Evolutionary conservation across 2,329 filamentous ascomycete genomes (phyloP).

Genomic region (Aspergillus aculeatus): DNA sequence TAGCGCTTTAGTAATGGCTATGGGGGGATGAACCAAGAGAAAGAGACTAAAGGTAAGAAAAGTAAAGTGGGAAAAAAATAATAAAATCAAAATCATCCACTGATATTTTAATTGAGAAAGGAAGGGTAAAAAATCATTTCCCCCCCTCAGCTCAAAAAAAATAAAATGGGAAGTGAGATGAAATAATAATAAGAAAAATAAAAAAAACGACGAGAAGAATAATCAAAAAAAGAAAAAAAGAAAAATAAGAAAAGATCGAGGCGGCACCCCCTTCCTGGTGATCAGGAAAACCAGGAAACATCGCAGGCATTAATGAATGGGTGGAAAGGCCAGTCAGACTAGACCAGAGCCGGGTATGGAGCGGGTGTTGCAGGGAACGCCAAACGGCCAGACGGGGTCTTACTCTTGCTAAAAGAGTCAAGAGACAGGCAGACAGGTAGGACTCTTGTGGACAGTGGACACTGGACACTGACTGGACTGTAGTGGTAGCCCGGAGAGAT

Average conservation of each 20-base stretch:
- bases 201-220: not conserved
- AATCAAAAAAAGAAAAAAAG: slow-evolving; percentile 1
- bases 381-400: slow-evolving; percentile 7
- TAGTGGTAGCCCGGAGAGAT: not conserved
- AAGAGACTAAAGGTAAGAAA: slow-evolving; percentile 9
- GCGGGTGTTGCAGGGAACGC: slow-evolving; percentile 12
- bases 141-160: not conserved
- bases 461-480: too few relatives aligned
- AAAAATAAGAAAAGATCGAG: slow-evolving; percentile 9
- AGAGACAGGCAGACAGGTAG: slow-evolving; percentile 2
- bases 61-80: slow-evolving; percentile 1
- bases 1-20: slow-evolving; percentile 5
- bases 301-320: slow-evolving; percentile 9
- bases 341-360: slow-evolving; percentile 15
- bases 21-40: not conserved
- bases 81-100: not conserved
- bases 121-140: slow-evolving; percentile 1
- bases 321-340: slow-evolving; percentile 13
- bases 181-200: not conserved
- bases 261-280: slow-evolving; percentile 11
- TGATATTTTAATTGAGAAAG: not conserved
- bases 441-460: too few relatives aligned
- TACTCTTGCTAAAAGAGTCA: not conserved
- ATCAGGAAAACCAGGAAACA: slow-evolving; percentile 13
- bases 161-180: not conserved